Conservation (phyloP, 2,329 filamentous ascomycete genomes). For the Aspergillus floridensis region DNA sequence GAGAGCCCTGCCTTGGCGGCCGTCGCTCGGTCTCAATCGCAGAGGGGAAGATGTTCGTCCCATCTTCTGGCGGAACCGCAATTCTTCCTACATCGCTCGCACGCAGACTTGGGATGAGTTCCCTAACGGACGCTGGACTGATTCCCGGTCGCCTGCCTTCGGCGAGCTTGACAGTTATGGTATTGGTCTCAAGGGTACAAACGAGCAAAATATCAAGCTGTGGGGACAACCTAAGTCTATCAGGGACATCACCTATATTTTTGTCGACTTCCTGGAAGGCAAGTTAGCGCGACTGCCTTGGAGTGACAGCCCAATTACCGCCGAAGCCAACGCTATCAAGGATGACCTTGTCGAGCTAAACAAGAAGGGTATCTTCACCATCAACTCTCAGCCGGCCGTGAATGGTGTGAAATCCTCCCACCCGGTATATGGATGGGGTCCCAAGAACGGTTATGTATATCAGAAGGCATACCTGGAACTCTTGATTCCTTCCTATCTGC, state of each 20-base stretch:
- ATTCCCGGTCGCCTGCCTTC: slow-evolving; percentile 92
- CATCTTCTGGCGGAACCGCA: slow-evolving; percentile 97
- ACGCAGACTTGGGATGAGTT: slow-evolving; percentile 99
- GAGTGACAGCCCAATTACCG: slow-evolving; percentile 85
- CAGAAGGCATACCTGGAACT: slow-evolving; percentile 97
- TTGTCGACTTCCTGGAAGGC: slow-evolving; percentile 79
- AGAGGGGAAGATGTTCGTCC: slow-evolving; percentile 93
- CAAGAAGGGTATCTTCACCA: slow-evolving; percentile 80
- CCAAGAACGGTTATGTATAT: slow-evolving; percentile 92
- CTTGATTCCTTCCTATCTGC: slow-evolving; percentile 75
- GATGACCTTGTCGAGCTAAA: slow-evolving; percentile 78
- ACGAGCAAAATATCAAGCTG: slow-evolving; percentile 90
- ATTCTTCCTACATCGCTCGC: slow-evolving; percentile 90
- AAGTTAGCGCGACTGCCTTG: slow-evolving; percentile 82
- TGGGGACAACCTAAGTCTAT: slow-evolving; percentile 85
- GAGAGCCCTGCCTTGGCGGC: slow-evolving; percentile 92
- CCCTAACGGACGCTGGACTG: slow-evolving; percentile 97
- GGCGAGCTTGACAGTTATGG: slow-evolving; percentile 94
- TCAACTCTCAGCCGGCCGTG: slow-evolving; percentile 96
- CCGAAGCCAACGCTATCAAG: slow-evolving; percentile 76
- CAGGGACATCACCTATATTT: slow-evolving; percentile 76
- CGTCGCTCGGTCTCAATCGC: slow-evolving; percentile 83
- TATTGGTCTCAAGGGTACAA: slow-evolving; percentile 88
- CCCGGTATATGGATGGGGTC: slow-evolving; percentile 89
- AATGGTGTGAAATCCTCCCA: slow-evolving; percentile 86